Conservation (phyloP, 768 basidiomycete species). For the Pulveroboletus frians region DNA sequence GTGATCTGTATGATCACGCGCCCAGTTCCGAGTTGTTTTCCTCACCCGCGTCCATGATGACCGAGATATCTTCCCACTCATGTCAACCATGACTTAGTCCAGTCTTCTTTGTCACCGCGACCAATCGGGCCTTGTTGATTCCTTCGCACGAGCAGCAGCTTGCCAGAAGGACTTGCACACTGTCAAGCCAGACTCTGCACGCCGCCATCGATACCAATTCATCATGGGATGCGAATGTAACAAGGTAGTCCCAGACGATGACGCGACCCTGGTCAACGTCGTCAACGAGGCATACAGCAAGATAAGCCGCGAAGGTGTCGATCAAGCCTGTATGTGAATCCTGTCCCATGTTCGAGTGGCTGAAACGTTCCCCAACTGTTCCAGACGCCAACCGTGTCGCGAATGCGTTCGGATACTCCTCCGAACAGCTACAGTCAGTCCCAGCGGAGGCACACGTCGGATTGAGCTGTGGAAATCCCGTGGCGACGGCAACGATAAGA, state of each 20-base stretch:
- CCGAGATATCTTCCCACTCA: no score
- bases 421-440: conserved; percentile 38
- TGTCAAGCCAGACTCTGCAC: no score
- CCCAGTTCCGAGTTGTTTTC: no score
- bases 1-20: no score
- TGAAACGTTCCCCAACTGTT: background rate
- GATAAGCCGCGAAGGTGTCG: conserved; percentile 2
- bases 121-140: no score
- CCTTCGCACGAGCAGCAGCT: no score
- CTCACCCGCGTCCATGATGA: no score
- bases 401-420: conserved; percentile 44
- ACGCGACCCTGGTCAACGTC: background rate
- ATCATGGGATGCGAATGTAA: conserved; percentile 2
- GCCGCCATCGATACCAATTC: background rate
- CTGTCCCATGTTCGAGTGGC: no score
- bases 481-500: conserved; percentile 41
- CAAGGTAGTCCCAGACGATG: background rate
- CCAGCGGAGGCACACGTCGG: conserved; percentile 46
- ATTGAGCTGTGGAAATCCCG: conserved; percentile 51
- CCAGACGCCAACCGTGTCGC: conserved; percentile 16
- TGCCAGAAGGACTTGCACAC: no score
- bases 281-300: conserved; percentile 16
- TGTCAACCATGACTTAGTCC: no score
- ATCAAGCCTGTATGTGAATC: conserved; percentile 14
- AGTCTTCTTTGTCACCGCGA: no score